Percentiles rank a stretch among this genome's conserved stretches.
These are phyloP conservation scores for Metrosideros polymorpha DNA, from an alignment of 441 rosid genomes.

Conservation along the genomic window DNA sequence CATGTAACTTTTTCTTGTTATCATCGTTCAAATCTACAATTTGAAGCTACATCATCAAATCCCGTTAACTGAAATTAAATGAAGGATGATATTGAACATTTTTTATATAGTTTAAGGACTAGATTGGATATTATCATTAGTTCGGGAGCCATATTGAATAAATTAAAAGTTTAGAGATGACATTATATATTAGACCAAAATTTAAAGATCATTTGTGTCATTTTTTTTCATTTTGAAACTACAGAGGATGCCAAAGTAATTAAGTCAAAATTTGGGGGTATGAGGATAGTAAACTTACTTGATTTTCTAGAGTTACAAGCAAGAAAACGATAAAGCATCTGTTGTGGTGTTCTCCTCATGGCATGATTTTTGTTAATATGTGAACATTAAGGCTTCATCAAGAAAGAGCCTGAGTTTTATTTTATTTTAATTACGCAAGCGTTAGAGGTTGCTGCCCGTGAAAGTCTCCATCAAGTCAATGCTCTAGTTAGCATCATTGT, in stretches of 20 bases:
- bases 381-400: not conserved
- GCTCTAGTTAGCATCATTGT: not conserved
- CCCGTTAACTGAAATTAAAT: not conserved
- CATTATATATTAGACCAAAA: fast-evolving
- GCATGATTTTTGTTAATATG: not conserved
- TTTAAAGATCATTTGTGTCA: not conserved
- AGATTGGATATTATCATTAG: not conserved
- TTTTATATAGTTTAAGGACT: fast-evolving
- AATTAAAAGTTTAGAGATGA: fast-evolving
- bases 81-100: not conserved
- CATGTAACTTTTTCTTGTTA: not conserved
- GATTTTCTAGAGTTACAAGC: not conserved
- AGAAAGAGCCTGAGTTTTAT: not conserved
- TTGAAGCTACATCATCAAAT: not conserved
- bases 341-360: not conserved
- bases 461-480: not conserved
- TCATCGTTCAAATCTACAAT: not conserved
- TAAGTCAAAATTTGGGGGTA: not conserved
- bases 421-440: not conserved
- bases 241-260: not conserved
- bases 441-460: not conserved
- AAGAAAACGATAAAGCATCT: not conserved
- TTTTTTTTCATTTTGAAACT: not conserved
- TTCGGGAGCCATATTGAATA: fast-evolving
- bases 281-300: not conserved